Percentiles rank a stretch among this genome's conserved stretches.
These are phyloP conservation scores for Candida sojae DNA, from an alignment of 1,139 yeast genomes.

Conservation along the genomic window DNA sequence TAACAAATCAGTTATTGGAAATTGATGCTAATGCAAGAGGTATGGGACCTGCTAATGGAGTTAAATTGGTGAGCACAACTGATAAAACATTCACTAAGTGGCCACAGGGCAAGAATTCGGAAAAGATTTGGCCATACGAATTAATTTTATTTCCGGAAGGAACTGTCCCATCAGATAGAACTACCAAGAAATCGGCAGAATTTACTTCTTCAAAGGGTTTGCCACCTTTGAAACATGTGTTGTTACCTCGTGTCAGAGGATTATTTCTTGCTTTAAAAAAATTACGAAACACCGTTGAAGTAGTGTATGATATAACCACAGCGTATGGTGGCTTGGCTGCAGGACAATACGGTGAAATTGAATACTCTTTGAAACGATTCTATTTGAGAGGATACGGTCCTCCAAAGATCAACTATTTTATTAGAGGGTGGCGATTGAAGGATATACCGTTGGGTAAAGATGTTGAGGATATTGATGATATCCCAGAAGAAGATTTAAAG, in stretches of 20 bases:
- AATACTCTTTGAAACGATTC: conserved; percentile 63
- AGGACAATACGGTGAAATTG: conserved; percentile 75
- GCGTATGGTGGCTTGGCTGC: conserved; percentile 72
- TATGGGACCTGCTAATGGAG: conserved; percentile 54
- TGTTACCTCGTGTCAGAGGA: conserved; percentile 84
- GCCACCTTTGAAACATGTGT: conserved; percentile 57
- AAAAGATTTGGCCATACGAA: conserved; percentile 47
- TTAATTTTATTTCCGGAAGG: conserved; percentile 91
- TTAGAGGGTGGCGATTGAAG: conserved; percentile 55
- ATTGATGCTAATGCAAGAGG: conserved; percentile 58
- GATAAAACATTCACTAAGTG: conserved; percentile 25
- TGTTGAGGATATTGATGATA: conserved; percentile 44
- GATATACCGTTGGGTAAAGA: conserved; percentile 69
- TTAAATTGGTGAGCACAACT: conserved; percentile 31
- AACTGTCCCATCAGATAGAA: conserved; percentile 74
- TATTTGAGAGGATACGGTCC: conserved; percentile 78
- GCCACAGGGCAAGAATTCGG: conserved; percentile 37
- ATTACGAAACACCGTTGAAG: conserved; percentile 60
- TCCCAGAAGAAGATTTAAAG: conserved; percentile 39
- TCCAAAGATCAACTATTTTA: conserved; percentile 57
- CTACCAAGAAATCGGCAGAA: conserved; percentile 56
- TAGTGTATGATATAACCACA: conserved; percentile 79
- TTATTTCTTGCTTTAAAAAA: conserved; percentile 64
- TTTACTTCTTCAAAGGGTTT: conserved; percentile 56
- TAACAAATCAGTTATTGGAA: conserved; percentile 56